A percentile compares a stretch with the other conserved stretches of the same genome.
These are phyloP conservation scores for Mycena citricolor DNA, from an alignment of 1,284 basidiomycete genomes.

Conservation along the genomic window DNA sequence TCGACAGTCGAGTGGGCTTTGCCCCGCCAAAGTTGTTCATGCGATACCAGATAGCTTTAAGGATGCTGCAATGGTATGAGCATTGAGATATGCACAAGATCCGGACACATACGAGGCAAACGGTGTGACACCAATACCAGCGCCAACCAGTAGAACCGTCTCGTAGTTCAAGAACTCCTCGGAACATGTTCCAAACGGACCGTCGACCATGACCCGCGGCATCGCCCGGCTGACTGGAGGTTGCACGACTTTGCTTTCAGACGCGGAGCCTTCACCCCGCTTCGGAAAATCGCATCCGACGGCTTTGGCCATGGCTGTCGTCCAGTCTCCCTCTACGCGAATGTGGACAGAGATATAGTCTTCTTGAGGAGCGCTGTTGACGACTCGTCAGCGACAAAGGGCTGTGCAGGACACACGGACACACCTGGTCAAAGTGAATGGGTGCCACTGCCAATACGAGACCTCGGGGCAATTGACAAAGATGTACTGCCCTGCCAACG, in stretches of 20 bases:
- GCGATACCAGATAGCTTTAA: conserved; percentile 92
- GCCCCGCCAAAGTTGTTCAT: conserved; percentile 79
- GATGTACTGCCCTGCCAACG: conserved; percentile 85
- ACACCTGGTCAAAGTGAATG: conserved; percentile 86
- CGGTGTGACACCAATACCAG: conserved; percentile 91
- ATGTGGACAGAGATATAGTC: conserved; percentile 91
- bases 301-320: conserved; percentile 69
- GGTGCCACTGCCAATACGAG: conserved; percentile 93
- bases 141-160: conserved; percentile 82
- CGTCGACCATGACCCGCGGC: conserved; percentile 88
- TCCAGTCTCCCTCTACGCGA: conserved; percentile 86
- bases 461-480: conserved; percentile 85
- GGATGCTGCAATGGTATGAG: conserved; percentile 47
- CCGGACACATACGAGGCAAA: conserved; percentile 73
- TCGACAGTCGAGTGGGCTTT: conserved; percentile 75
- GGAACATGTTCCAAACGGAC: conserved; percentile 84
- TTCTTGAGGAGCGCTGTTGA: conserved; percentile 79
- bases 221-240: conserved; percentile 69
- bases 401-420: conserved; percentile 15
- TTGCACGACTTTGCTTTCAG: conserved; percentile 30
- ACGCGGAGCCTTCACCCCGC: conserved; percentile 29
- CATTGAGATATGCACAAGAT: conserved; percentile 7
- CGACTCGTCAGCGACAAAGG: conserved; percentile 1
- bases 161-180: conserved; percentile 89
- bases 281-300: conserved; percentile 79